Base-by-base conservation (phyloP, 345 rosid species). In the Gossypioides kirkii region DNA sequence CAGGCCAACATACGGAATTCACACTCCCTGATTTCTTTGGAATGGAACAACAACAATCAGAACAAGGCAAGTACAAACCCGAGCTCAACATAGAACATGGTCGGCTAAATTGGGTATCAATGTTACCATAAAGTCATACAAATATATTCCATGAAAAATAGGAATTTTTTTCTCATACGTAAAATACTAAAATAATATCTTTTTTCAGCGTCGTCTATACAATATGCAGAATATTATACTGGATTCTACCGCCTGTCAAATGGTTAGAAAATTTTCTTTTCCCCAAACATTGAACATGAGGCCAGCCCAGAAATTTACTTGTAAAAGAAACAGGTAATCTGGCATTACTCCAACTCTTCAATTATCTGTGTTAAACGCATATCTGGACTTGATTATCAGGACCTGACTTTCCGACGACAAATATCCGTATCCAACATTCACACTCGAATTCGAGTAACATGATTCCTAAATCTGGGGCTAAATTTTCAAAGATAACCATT, bases 381-480 rank as follows among this genome's bases (percentile, higher is more conserved):
- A 20, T 54, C 11, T 9, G 1, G 3, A 20, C 22, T 18, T 20
- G 5, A 20, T 54, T 54, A 20, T 20, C 26, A 8, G 13, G 26
- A 20, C 10, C 25, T 18, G 26, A 20, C 26, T 20, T 26, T 9
- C 26, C 12, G 3, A 20, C 10, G 8, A 2, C 20, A 54, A 54
- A 20, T 11, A 54, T 9, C 3, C 10, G 26, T 54, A 55, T 55
- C 26, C 11, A 12, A 22, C 28, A 20, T 53, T 53, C 23, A 18
- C 59, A 54, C 13, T 54, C 3, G 59, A 54, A 20, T 54, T 10
- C 4, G 26, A 55, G 61, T 55, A 55, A 55, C 28, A 10, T 9
- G 23, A 26, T 16, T 72, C 62, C 76, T 74, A 47, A 68, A 70
- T 59, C 22, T 61, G 49, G 25, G 12, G 41, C 56, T 70, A 26